Percentiles rank a stretch among this genome's conserved stretches.
Evolutionary conservation across 768 basidiomycete species (phyloP).

Genomic region (Mycena venus): DNA sequence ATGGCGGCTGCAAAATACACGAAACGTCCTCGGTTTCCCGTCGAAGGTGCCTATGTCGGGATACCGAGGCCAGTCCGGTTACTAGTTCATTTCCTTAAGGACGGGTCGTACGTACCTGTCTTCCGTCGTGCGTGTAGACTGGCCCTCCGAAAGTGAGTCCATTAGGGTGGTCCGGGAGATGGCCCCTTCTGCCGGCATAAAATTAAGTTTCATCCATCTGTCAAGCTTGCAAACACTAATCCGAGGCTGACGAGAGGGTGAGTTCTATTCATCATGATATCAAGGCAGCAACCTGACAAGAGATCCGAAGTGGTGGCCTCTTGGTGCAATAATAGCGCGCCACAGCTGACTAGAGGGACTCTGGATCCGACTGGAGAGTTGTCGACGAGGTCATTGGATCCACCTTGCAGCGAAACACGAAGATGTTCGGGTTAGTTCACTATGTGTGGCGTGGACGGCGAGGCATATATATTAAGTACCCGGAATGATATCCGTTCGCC

Average conservation of each 20-base stretch:
- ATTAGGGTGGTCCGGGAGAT: background rate
- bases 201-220: conserved; percentile 24
- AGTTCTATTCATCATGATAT: conserved; percentile 30
- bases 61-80: background rate
- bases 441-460: background rate
- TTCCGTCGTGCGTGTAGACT: background rate
- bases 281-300: conserved; percentile 8
- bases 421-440: background rate
- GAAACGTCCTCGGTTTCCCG: background rate
- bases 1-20: background rate
- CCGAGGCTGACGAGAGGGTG: conserved; percentile 1
- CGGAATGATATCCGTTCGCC: background rate
- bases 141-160: background rate
- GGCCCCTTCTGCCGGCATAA: background rate
- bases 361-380: conserved; percentile 1
- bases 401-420: background rate
- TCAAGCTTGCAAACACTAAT: conserved; percentile 7
- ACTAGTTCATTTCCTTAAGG: background rate
- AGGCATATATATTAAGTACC: background rate
- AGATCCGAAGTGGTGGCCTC: conserved; percentile 18
- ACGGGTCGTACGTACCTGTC: background rate
- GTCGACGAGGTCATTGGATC: background rate
- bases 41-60: background rate
- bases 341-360: background rate
- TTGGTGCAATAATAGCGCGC: background rate